A percentile compares a stretch with the other conserved stretches of the same genome.
Conservation (phyloP, 202 grass and related monocot genomes). For the Digitaria exilis region DNA sequence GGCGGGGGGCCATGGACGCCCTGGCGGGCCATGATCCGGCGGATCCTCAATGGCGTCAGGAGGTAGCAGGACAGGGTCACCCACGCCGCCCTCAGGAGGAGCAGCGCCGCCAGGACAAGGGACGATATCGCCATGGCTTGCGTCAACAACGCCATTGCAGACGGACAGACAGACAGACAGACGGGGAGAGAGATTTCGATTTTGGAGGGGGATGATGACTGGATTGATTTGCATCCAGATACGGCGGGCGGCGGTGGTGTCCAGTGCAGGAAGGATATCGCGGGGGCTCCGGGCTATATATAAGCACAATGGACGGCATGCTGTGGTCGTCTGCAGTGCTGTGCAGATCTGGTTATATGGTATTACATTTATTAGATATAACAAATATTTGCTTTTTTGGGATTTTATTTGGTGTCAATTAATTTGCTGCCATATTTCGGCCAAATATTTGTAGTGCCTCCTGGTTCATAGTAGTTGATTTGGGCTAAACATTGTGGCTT, state of each 20-base stretch:
- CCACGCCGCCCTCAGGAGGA: constrained; percentile 59
- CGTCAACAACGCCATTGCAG: constrained; percentile 21
- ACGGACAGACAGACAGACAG: no score
- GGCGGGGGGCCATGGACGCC: constrained; percentile 61
- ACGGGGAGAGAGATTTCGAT: neutral
- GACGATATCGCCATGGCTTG: constrained; percentile 16
- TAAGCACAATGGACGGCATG: neutral
- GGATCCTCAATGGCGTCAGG: constrained; percentile 64
- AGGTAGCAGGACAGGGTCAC: constrained; percentile 72
- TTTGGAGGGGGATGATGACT: no score
- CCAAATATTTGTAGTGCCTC: neutral
- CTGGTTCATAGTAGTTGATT: neutral
- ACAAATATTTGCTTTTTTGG: neutral
- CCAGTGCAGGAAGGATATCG: neutral
- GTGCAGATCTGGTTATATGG: neutral
- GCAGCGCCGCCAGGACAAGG: constrained; percentile 10
- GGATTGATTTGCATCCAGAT: neutral
- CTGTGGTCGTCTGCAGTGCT: no score
- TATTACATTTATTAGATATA: neutral
- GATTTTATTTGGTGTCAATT: neutral
- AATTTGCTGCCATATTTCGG: neutral
- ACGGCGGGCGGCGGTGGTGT: neutral
- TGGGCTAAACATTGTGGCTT: neutral
- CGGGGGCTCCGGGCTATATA: neutral
- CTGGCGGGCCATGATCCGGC: constrained; percentile 63